Base-by-base conservation (phyloP, 2,329 filamentous ascomycete species). In the Cytospora paraplurivora region DNA sequence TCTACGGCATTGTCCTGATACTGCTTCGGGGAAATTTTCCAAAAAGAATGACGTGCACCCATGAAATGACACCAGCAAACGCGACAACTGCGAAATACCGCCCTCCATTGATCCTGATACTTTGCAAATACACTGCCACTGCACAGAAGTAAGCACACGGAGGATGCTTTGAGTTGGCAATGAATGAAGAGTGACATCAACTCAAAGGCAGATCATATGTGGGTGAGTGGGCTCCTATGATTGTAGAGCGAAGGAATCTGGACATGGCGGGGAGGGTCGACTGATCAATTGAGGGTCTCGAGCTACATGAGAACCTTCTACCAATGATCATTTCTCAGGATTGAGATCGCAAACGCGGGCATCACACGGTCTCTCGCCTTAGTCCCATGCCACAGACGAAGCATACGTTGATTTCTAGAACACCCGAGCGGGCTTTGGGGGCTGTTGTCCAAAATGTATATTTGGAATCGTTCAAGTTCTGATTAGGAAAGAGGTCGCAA, bases 151-250 rank as follows among this genome's bases (percentile, higher is more conserved):
- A 67, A 11, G 68, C 67, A 1, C 70, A 73, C 3, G 74, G 19
- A 76, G 60, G 10, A 72, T 61, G 32, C 74, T 63, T 35, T 32
- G 8, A 63, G 15, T 19, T 70, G 75, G 5, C 74, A 72, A 61
- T 74, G 74, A 4, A 77, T 53, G 47, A 74, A 68, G n/a, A 71
- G 64, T 19, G 67, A 74, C 50, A 83, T 68, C 32, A 84, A 71
- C 69, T 86, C 84, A 68, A 85, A 81, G 41, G 76, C 2, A 82
- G 75, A 65, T 85, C 84, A 35, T 82, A 77, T 11, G 83, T 78
- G 35, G 76, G 75, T 63, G 77, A 75, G 65, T 83, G 80, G 53
- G 85, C 80, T 70, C 80, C 81, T 51, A 77, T 81, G 66, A 86
- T 77, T 54, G 76, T 72, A 11, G 73, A 71, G 51, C 71, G 71